Evolutionary conservation across 2,329 filamentous ascomycete genomes (phyloP).

Genomic region (Epichloe aotearoae): DNA sequence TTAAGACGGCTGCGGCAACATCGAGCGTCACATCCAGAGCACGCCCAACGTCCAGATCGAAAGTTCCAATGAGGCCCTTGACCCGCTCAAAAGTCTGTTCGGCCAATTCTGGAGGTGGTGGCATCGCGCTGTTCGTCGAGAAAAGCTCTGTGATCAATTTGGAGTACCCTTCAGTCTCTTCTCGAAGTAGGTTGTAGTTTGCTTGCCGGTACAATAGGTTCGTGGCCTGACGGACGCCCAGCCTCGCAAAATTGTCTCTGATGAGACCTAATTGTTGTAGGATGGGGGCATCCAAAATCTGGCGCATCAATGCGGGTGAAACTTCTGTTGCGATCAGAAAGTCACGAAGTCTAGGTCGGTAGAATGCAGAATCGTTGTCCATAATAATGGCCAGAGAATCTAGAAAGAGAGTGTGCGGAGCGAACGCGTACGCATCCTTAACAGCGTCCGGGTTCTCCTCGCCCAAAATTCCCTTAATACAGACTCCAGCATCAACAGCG

Average conservation of each 20-base stretch:
- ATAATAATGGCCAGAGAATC: slow-evolving; percentile 71
- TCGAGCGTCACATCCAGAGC: slow-evolving; percentile 91
- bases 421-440: slow-evolving; percentile 38
- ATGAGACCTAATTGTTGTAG: slow-evolving; percentile 69
- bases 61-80: slow-evolving; percentile 90
- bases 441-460: slow-evolving; percentile 37
- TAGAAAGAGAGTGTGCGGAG: slow-evolving; percentile 60
- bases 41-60: slow-evolving; percentile 90
- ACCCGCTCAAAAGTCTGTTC: slow-evolving; percentile 82
- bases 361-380: slow-evolving; percentile 48
- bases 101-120: slow-evolving; percentile 62
- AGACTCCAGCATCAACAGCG: slow-evolving; percentile 54
- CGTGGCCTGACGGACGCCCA: slow-evolving; percentile 80
- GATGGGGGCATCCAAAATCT: slow-evolving; percentile 67
- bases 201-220: slow-evolving; percentile 90
- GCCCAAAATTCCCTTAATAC: slow-evolving; percentile 61
- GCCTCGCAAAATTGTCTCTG: slow-evolving; percentile 68
- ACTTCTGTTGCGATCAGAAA: slow-evolving; percentile 64
- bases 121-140: slow-evolving; percentile 64
- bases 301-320: slow-evolving; percentile 58
- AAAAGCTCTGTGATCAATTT: slow-evolving; percentile 95
- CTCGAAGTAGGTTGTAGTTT: slow-evolving; percentile 88
- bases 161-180: slow-evolving; percentile 93
- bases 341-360: slow-evolving; percentile 41
- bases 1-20: slow-evolving; percentile 83